Evolutionary conservation across 2,329 filamentous ascomycete genomes (phyloP), one percentile per base, ranked within the genome.

Genomic region (Sclerotinia subarctica): DNA sequence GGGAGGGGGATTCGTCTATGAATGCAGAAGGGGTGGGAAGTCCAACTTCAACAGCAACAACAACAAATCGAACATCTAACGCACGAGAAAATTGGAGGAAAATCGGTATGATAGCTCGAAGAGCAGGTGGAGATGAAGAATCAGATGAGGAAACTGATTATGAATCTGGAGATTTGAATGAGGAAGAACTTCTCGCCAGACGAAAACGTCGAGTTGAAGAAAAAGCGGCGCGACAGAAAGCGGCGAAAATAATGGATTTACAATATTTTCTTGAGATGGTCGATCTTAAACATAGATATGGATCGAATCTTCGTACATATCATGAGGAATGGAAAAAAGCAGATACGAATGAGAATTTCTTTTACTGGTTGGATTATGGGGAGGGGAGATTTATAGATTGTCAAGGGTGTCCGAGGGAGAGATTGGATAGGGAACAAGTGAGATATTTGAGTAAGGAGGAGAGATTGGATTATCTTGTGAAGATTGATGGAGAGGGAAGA

Each of bases 311-410:
- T 63, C 84, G 91, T 44, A 85, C 86, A 44, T 97, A 97, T 74
- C 94, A 97, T 75, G 86, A 88, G 69, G 87, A 91, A 72, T 97
- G 94, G 94, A 93, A 93, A 78, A 86, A 85, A 69, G 82, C 87
- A 1, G 82, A 91, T 38, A 94, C 92, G 0, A 86, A 88, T 5
- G 90, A 97, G 77, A 96, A 95, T 76, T 97, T 94, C 83, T 97
- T 97, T 78, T 94, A 93, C 79, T 97, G 94, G 93, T 82, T 97
- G 1, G 94, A 97, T 76, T 83, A 90, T 69, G 94, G 94, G 6
- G 89, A 89, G 60, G 94, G 94, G 0, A 87, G 82, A 72, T 78
- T 85, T 51, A 77, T 95, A 54, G 90, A 94, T 71, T 81, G 94
- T 17, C 84, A 87, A 4, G 84, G 86, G 0, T 93, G 93, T 71